Percentiles rank a stretch among this genome's conserved stretches.
These are phyloP conservation scores for Hyphodiscus sp. DNA, from an alignment of 2,329 filamentous ascomycete genomes.

Conservation along the genomic window DNA sequence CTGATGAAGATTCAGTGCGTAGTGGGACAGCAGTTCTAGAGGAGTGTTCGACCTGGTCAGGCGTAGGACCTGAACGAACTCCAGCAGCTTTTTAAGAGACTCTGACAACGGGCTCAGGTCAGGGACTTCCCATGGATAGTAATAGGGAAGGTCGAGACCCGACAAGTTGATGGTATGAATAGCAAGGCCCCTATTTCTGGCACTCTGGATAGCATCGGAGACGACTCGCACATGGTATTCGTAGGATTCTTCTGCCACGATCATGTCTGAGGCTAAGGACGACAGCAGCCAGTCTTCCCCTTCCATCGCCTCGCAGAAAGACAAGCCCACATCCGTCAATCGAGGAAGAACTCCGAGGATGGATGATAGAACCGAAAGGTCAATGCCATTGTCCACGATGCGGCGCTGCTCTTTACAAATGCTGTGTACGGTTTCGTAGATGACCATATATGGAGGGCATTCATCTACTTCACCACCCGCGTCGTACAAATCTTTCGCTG, in stretches of 20 bases:
- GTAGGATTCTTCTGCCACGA: slow-evolving; percentile 1
- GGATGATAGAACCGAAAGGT: slow-evolving; percentile 7
- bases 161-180: slow-evolving; percentile 11
- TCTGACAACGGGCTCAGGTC: slow-evolving; percentile 7
- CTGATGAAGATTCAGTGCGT: slow-evolving; percentile 1
- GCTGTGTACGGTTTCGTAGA: slow-evolving; percentile 3
- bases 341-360: slow-evolving; percentile 4
- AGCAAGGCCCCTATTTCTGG: slow-evolving; percentile 2
- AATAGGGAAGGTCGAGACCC: slow-evolving; percentile 7
- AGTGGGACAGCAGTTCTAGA: slow-evolving; percentile 6
- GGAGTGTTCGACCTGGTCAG: neutral
- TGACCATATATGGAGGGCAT: slow-evolving; percentile 6
- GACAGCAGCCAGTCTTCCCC: neutral
- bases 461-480: slow-evolving; percentile 4
- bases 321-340: slow-evolving; percentile 7
- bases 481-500: slow-evolving; percentile 10
- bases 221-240: slow-evolving; percentile 3
- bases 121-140: slow-evolving; percentile 4
- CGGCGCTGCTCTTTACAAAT: slow-evolving; percentile 7
- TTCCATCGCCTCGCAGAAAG: slow-evolving; percentile 4
- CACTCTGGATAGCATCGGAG: slow-evolving; percentile 1
- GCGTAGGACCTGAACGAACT: slow-evolving; percentile 7
- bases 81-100: slow-evolving; percentile 6
- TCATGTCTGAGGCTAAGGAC: neutral
- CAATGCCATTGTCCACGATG: slow-evolving; percentile 6